phyloP scores from a whole-genome alignment of 2,329 filamentous ascomycete genomes.

The Leptographium wingfieldii region DNA sequence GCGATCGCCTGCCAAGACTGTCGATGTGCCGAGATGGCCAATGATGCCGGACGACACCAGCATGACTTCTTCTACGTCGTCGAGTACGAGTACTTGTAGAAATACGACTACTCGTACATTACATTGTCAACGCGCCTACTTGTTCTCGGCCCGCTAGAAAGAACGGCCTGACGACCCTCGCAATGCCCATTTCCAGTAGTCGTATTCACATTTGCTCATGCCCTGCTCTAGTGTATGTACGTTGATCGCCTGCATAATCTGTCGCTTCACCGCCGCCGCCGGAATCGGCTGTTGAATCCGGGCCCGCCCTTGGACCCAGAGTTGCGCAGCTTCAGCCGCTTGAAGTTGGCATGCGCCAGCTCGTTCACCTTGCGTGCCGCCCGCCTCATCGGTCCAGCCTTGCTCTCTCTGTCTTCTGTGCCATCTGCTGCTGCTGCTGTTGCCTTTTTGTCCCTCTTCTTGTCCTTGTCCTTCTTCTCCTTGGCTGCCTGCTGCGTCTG shows the following conservation, averaged over 20 bases:
- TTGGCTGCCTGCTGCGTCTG: slow-evolving; percentile 24
- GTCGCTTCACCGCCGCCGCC: slow-evolving; percentile 28
- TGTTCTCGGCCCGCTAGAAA: no score
- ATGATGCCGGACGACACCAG: no score
- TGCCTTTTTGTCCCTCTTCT: slow-evolving; percentile 14
- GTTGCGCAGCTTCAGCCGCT: slow-evolving; percentile 50
- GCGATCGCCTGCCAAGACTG: no score
- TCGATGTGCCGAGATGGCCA: no score
- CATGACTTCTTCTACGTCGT: no score
- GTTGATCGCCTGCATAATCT: neutral
- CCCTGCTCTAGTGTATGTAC: neutral
- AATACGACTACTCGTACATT: no score
- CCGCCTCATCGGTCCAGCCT: slow-evolving; percentile 29
- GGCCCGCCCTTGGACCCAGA: slow-evolving; percentile 49
- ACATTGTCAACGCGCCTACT: no score
- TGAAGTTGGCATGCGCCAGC: slow-evolving; percentile 54
- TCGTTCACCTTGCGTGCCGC: slow-evolving; percentile 49
- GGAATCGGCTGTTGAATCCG: slow-evolving; percentile 44
- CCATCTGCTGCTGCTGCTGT: neutral
- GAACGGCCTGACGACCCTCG: no score
- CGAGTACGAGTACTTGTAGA: no score
- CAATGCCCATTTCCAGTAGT: neutral
- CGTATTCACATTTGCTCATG: neutral
- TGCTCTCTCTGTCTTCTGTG: slow-evolving; percentile 11
- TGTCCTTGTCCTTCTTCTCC: slow-evolving; percentile 21